Conservation (phyloP, 2,329 filamentous ascomycete genomes). For the Byssothecium circinans region DNA sequence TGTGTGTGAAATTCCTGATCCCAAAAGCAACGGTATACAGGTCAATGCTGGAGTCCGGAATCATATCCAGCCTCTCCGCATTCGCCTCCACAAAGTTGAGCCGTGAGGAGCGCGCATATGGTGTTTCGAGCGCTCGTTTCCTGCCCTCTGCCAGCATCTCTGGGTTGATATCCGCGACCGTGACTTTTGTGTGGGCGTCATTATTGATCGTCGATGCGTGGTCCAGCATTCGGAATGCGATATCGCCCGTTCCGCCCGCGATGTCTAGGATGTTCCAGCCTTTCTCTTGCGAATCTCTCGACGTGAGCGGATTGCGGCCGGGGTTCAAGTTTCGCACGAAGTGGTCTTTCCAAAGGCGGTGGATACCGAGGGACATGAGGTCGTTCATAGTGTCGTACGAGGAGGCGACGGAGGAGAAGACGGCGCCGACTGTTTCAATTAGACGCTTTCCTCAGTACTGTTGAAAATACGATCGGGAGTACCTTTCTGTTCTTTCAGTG, state of each 20-base stretch:
- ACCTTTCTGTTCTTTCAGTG: slow-evolving; percentile 73
- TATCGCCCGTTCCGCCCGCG: slow-evolving; percentile 94
- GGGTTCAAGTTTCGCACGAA: slow-evolving; percentile 92
- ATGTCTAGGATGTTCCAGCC: slow-evolving; percentile 86
- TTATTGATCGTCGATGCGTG: slow-evolving; percentile 79
- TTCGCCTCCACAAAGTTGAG: slow-evolving; percentile 86
- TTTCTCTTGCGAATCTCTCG: slow-evolving; percentile 31
- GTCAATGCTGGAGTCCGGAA: slow-evolving; percentile 75
- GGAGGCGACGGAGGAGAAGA: slow-evolving; percentile 93
- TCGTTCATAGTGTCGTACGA: slow-evolving; percentile 99
- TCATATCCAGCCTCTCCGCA: slow-evolving; percentile 70
- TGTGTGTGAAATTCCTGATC: slow-evolving; percentile 95
- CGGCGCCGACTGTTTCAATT: slow-evolving; percentile 66
- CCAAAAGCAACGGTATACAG: slow-evolving; percentile 98
- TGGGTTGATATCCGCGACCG: slow-evolving; percentile 93
- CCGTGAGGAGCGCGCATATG: slow-evolving; percentile 58
- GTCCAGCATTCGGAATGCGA: slow-evolving; percentile 93
- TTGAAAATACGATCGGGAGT: slow-evolving; percentile 11
- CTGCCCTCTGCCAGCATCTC: slow-evolving; percentile 89
- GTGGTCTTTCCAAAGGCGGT: slow-evolving; percentile 96
- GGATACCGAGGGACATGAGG: slow-evolving; percentile 96
- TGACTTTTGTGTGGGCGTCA: slow-evolving; percentile 80
- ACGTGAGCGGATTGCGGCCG: slow-evolving; percentile 59
- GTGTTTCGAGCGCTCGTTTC: slow-evolving; percentile 69
- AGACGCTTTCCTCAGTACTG: slow-evolving; percentile 4